These are phyloP conservation scores for Calonectria crousiana DNA, from an alignment of 2,329 filamentous ascomycete genomes.

Conservation along the genomic window DNA sequence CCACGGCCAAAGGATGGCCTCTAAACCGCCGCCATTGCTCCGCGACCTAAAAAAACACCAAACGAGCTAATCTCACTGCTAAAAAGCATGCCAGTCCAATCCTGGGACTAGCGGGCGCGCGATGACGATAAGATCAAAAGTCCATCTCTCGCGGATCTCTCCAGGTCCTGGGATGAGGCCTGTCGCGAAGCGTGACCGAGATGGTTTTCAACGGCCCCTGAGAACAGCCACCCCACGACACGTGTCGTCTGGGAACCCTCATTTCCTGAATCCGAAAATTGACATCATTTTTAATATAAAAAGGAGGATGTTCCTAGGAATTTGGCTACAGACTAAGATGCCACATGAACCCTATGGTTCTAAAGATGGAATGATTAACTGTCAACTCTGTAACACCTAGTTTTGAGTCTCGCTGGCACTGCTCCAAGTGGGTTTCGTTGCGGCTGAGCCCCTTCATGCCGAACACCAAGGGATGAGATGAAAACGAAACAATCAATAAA, in stretches of 20 bases:
- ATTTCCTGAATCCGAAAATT: slow-evolving; percentile 25
- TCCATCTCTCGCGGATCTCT: slow-evolving; percentile 34
- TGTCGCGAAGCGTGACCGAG: slow-evolving; percentile 12
- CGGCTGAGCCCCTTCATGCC: slow-evolving; percentile 6
- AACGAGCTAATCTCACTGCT: slow-evolving; percentile 27
- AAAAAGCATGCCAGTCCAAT: slow-evolving; percentile 22
- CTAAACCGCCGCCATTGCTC: slow-evolving; percentile 15
- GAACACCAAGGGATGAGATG: neutral
- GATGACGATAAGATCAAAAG: slow-evolving; percentile 36
- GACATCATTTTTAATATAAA: slow-evolving; percentile 5
- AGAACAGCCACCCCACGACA: slow-evolving; percentile 29
- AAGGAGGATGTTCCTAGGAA: slow-evolving; percentile 35
- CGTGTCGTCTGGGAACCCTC: slow-evolving; percentile 32
- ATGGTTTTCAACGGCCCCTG: slow-evolving; percentile 9
- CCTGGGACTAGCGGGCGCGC: slow-evolving; percentile 29
- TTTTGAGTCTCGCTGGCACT: neutral
- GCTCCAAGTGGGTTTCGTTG: neutral
- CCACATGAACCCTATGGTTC: neutral
- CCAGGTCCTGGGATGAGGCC: slow-evolving; percentile 25
- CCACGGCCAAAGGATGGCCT: slow-evolving; percentile 31
- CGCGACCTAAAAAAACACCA: slow-evolving; percentile 17
- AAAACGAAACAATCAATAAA: neutral
- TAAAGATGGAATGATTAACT: slow-evolving; percentile 9
- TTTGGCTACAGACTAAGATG: neutral
- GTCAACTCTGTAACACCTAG: neutral